Evolutionary conservation across 2,329 filamentous ascomycete genomes (phyloP).

Genomic region (Boeremia lycopersici): DNA sequence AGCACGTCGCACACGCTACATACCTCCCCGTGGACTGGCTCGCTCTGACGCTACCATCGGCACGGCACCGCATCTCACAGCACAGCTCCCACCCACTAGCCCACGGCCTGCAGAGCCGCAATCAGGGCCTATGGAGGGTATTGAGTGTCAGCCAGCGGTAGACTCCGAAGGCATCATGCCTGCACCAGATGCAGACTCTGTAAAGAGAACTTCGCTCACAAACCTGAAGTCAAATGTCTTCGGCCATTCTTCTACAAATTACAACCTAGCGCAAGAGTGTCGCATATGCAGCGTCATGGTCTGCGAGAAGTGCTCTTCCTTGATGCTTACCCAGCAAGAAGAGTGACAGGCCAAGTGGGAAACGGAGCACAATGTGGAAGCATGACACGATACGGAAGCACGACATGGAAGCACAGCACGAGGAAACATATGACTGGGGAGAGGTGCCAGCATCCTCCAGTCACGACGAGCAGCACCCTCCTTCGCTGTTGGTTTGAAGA

Average conservation of each 20-base stretch:
- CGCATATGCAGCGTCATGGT: conserved; percentile 27
- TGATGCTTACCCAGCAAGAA: neutral
- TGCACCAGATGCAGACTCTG: neutral
- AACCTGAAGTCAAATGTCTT: neutral
- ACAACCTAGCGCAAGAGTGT: conserved; percentile 38
- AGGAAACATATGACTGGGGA: neutral
- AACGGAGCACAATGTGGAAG: neutral
- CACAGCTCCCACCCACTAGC: neutral
- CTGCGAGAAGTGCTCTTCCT: conserved; percentile 30
- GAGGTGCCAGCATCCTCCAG: neutral
- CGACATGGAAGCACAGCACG: no score
- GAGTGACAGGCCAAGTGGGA: neutral
- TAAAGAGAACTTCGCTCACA: neutral
- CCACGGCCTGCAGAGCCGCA: neutral
- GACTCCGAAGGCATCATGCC: neutral
- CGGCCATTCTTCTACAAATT: neutral
- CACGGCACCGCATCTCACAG: conserved; percentile 7
- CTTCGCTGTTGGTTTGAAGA: neutral
- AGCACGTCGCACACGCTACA: conserved; percentile 5
- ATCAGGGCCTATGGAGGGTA: neutral
- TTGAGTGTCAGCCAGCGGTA: neutral
- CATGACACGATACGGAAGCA: neutral
- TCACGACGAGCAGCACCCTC: neutral
- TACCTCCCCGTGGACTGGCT: conserved; percentile 17
- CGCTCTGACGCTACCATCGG: conserved; percentile 11